Conservation (phyloP, 169 alveolate species). For the Plasmodium gonderi region DNA sequence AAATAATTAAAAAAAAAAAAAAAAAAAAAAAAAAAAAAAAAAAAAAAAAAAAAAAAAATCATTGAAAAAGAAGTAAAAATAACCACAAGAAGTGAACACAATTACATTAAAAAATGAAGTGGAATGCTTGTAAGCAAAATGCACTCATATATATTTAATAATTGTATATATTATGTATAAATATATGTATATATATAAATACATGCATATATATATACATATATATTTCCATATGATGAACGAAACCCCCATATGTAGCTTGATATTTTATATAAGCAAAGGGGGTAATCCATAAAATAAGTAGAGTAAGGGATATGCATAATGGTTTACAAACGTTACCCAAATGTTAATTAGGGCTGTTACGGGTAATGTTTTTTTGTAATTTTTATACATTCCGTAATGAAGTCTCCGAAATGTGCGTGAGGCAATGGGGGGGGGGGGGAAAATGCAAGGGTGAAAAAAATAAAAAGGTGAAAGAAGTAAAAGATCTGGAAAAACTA, state of each 20-base stretch:
- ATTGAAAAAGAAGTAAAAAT: background rate
- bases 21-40: background rate
- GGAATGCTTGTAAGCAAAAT: background rate
- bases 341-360: too few relatives aligned
- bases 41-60: background rate
- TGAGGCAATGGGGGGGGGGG: background rate
- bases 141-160: background rate
- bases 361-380: too few relatives aligned
- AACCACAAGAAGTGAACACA: background rate
- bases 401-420: too few relatives aligned
- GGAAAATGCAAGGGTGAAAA: background rate
- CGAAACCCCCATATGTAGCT: too few relatives aligned
- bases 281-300: too few relatives aligned
- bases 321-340: too few relatives aligned
- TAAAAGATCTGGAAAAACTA: background rate
- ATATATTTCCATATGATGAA: too few relatives aligned
- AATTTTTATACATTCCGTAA: too few relatives aligned
- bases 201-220: too few relatives aligned
- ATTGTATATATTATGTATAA: background rate
- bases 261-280: too few relatives aligned
- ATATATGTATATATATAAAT: too few relatives aligned
- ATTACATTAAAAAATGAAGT: background rate
- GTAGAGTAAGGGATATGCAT: too few relatives aligned
- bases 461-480: background rate
- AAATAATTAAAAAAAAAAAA: background rate